Percentiles rank a stretch among this genome's conserved stretches.
These are phyloP conservation scores for Vaccinium macrocarpon DNA, from an alignment of 148 eudicot species.

Conservation along the genomic window DNA sequence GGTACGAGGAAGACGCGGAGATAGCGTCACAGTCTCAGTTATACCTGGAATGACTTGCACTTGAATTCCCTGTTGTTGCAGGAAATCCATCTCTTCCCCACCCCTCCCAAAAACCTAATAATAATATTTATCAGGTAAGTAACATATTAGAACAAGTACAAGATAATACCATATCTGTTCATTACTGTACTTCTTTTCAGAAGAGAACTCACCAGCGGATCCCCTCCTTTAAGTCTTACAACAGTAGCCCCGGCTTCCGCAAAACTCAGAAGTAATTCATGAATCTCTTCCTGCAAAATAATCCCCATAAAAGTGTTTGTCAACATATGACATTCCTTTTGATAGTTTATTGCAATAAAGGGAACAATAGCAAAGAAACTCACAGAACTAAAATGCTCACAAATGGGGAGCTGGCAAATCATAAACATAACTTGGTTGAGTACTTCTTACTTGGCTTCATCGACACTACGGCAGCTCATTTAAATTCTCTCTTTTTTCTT, in stretches of 20 bases:
- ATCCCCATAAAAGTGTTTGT: not conserved
- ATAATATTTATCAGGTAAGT: not conserved
- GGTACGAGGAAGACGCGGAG: not conserved
- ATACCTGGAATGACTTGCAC: slow-evolving; percentile 96
- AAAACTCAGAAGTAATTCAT: slow-evolving; percentile 85
- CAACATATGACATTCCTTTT: not conserved
- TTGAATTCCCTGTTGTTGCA: slow-evolving; percentile 83
- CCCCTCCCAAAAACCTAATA: slow-evolving; percentile 87
- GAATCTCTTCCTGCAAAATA: slow-evolving; percentile 84
- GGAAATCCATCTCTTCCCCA: slow-evolving; percentile 98
- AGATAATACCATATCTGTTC: not conserved
- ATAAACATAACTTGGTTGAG: not conserved
- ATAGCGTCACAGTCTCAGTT: not conserved
- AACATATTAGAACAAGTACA: not conserved
- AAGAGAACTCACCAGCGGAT: slow-evolving; percentile 67
- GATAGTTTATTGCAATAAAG: not conserved
- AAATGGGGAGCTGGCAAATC: not conserved
- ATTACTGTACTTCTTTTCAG: not conserved
- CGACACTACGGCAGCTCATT: not conserved
- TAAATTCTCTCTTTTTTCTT: not conserved
- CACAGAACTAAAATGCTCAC: not conserved
- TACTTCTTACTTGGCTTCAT: not conserved
- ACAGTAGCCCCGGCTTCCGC: slow-evolving; percentile 96
- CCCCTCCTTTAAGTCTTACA: slow-evolving; percentile 96
- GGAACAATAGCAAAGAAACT: not conserved